A percentile compares a stretch with the other conserved stretches of the same genome.
Evolutionary conservation across 805 yeast species (phyloP).

Genomic region (Cyberlindnera saturnus): DNA sequence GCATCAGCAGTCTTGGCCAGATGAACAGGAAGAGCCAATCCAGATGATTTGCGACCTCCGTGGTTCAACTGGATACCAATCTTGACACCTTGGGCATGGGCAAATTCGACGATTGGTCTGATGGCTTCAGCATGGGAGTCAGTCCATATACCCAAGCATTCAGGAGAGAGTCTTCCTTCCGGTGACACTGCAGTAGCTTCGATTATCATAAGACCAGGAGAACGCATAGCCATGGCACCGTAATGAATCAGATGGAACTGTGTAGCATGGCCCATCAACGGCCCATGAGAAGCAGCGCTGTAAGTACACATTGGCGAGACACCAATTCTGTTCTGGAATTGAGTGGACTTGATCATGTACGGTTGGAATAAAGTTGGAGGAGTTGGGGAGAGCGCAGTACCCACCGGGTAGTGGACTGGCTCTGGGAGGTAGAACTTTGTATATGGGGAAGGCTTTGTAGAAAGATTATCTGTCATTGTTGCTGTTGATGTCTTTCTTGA

Average conservation of each 20-base stretch:
- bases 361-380: slow-evolving; percentile 21
- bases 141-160: slow-evolving; percentile 44
- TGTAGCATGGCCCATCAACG: slow-evolving; percentile 33
- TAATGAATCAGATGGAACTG: slow-evolving; percentile 45
- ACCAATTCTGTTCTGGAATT: slow-evolving; percentile 44
- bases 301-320: slow-evolving; percentile 55
- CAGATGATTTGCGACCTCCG: slow-evolving; percentile 46
- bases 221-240: slow-evolving; percentile 40
- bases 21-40: slow-evolving; percentile 26
- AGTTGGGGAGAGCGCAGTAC: slow-evolving; percentile 2
- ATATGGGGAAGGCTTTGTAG: neutral
- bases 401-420: slow-evolving; percentile 7
- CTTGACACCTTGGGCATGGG: slow-evolving; percentile 36
- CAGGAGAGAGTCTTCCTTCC: slow-evolving; percentile 37
- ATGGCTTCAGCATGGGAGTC: slow-evolving; percentile 41
- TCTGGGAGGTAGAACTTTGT: slow-evolving; percentile 9
- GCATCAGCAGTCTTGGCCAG: slow-evolving; percentile 27
- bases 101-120: slow-evolving; percentile 36
- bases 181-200: slow-evolving; percentile 40
- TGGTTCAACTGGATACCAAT: slow-evolving; percentile 53
- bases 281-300: slow-evolving; percentile 28
- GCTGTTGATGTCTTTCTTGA: too few species aligned
- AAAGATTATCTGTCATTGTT: neutral
- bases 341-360: slow-evolving; percentile 12
- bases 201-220: slow-evolving; percentile 41